Evolutionary conservation across 2,329 filamentous ascomycete species (phyloP).

Genomic region (Colletotrichum sp.): DNA sequence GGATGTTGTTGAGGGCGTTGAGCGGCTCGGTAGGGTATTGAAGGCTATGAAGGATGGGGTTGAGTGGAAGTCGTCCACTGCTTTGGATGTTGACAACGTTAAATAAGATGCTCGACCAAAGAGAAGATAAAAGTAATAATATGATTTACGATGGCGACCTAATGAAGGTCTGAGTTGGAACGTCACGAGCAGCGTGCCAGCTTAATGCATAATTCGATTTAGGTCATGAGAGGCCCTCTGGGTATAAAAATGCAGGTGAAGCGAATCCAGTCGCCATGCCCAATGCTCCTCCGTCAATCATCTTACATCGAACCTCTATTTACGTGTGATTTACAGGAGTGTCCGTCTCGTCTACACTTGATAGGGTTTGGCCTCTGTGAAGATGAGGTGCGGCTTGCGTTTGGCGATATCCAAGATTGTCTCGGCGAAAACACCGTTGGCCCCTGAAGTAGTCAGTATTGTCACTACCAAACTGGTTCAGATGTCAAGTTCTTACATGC

Average conservation of each 20-base stretch:
- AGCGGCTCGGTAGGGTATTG: constrained; percentile 60
- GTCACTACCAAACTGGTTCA: fast-evolving
- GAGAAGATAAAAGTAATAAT: background rate
- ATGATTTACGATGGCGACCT: background rate
- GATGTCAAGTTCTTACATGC: constrained; percentile 59
- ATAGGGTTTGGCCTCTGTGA: constrained; percentile 68
- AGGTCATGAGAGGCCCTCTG: background rate
- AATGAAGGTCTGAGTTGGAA: background rate
- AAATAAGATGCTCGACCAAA: background rate
- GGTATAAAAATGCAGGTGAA: constrained; percentile 14
- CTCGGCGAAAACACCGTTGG: constrained; percentile 93
- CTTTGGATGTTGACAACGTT: constrained; percentile 12
- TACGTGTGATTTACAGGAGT: background rate
- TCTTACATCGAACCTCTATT: background rate
- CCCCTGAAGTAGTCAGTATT: constrained; percentile 56
- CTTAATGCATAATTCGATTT: background rate
- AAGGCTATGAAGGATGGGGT: constrained; percentile 33
- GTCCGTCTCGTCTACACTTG: constrained; percentile 39
- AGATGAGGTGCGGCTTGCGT: constrained; percentile 87
- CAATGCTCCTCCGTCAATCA: background rate
- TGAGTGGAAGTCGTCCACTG: constrained; percentile 18
- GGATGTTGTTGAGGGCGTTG: constrained; percentile 70
- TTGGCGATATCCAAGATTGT: constrained; percentile 89
- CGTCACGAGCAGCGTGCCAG: background rate
- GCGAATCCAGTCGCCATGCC: background rate